phyloP scores from a whole-genome alignment of 768 basidiomycete genomes.

The Nidularia pulvinata region DNA sequence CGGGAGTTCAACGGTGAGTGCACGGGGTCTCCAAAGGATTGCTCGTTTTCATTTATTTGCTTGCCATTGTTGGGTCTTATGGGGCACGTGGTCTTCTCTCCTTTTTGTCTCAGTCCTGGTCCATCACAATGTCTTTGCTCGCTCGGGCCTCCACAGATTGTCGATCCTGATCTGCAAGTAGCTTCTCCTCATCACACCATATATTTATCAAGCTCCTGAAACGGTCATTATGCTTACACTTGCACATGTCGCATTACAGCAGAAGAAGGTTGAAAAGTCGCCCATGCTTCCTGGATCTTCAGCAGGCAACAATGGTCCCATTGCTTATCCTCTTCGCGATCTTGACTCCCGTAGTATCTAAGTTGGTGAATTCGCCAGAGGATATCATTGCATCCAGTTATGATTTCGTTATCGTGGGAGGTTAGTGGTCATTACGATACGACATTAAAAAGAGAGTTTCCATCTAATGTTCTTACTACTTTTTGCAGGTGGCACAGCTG shows the following conservation, averaged over 20 bases:
- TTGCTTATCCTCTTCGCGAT: neutral
- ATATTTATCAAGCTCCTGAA: neutral
- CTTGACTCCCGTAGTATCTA: neutral
- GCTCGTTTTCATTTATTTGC: no score
- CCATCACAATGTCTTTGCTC: no score
- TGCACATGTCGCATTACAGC: no score
- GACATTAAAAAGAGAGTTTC: neutral
- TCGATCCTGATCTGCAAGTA: no score
- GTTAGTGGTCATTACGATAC: constrained; percentile 7
- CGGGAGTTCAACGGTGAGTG: no score
- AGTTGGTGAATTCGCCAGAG: neutral
- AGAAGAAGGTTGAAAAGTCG: neutral
- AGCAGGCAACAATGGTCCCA: neutral
- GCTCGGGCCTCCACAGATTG: no score
- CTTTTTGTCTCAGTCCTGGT: no score
- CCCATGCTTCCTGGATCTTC: neutral
- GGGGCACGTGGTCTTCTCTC: no score
- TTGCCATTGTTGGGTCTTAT: no score
- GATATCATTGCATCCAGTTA: constrained; percentile 8
- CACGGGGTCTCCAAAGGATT: no score
- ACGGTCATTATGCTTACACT: neutral
- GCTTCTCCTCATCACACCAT: neutral
- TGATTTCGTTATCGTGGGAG: constrained; percentile 28
- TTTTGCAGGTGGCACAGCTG: constrained; percentile 46
- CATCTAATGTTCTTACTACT: neutral